Evolutionary conservation across 331 rosid genomes (phyloP), one percentile per base, ranked within the genome.

Genomic region (Cydonia oblonga): DNA sequence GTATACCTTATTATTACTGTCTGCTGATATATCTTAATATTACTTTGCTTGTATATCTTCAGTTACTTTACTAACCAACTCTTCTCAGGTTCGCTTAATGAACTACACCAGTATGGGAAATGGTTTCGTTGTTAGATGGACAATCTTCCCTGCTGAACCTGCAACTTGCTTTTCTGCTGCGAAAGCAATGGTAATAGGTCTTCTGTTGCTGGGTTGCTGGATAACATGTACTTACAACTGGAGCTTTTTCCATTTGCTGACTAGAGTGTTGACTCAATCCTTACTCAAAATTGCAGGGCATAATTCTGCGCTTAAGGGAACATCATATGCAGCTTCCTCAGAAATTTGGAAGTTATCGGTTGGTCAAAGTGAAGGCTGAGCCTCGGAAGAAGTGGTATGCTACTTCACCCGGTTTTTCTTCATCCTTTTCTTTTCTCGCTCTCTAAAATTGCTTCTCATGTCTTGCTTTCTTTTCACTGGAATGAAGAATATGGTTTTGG

Each of bases 331-430:
- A 78, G 65, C 85, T 84, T 65, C 88, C 88, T 51, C 69, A 68
- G 62, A 81, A 84, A 53, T 81, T 84, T 56, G 88, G 88, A 73
- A 79, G 78, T 60, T 81, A 81, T 68, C 81, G 69, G 75, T 75
- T 84, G 77, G 88, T 53, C 69, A 75, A 70, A 53, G 59, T 84
- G 46, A 72, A 84, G 66, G 69, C 79, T 57, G 74, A 80, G 57
- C 81, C 87, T 71, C 75, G 74, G 23, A 18, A 2, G 24, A 79
- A 78, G 69, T 54, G 35, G 88, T 84, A 82, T 57, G 78, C 68
- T 51, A 4, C 52, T 35, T 25, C 24, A 30, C 4, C 30, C 15
- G 10, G 46, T 78, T 22, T 40, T 18, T 58, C 18, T 42, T 12
- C 4, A 11, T 2, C 35, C 9, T 20, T 64, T 14, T 70, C 14